phyloP scores from a whole-genome alignment of 768 basidiomycete genomes.

The Panaeolus cyanescens region DNA sequence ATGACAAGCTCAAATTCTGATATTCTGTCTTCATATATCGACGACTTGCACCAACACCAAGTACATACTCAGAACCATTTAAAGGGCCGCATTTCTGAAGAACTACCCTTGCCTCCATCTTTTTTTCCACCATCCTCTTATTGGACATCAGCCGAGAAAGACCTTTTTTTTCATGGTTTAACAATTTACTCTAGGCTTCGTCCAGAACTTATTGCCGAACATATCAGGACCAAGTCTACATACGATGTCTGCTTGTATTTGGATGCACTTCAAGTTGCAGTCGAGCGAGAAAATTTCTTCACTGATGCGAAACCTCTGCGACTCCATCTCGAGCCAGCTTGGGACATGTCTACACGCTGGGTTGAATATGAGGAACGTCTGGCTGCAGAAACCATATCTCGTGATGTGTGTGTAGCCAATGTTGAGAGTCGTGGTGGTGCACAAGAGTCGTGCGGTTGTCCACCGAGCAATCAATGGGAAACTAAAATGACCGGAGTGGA shows the following conservation, averaged over 20 bases:
- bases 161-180: slow-evolving; percentile 71
- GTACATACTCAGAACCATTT: slow-evolving; percentile 14
- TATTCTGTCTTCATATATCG: slow-evolving; percentile 6
- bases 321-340: slow-evolving; percentile 34
- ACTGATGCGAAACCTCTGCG: neutral
- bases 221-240: slow-evolving; percentile 64
- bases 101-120: slow-evolving; percentile 27
- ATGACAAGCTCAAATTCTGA: slow-evolving; percentile 4
- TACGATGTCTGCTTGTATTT: slow-evolving; percentile 73
- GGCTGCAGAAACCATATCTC: slow-evolving; percentile 23
- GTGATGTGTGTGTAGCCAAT: slow-evolving; percentile 17
- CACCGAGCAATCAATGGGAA: neutral
- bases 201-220: slow-evolving; percentile 75
- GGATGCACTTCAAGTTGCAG: slow-evolving; percentile 46
- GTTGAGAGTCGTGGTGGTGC: slow-evolving; percentile 4
- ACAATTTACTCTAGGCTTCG: slow-evolving; percentile 67
- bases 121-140: slow-evolving; percentile 39
- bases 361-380: slow-evolving; percentile 47
- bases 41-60: slow-evolving; percentile 14
- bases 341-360: slow-evolving; percentile 55
- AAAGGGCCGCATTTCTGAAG: slow-evolving; percentile 11
- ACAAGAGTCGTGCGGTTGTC: neutral
- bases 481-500: neutral
- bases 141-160: slow-evolving; percentile 75
- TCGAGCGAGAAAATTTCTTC: neutral